Evolutionary conservation across 2,329 filamentous ascomycete species (phyloP), one percentile per base, ranked within the genome.

Genomic region (Cercospora sp.): DNA sequence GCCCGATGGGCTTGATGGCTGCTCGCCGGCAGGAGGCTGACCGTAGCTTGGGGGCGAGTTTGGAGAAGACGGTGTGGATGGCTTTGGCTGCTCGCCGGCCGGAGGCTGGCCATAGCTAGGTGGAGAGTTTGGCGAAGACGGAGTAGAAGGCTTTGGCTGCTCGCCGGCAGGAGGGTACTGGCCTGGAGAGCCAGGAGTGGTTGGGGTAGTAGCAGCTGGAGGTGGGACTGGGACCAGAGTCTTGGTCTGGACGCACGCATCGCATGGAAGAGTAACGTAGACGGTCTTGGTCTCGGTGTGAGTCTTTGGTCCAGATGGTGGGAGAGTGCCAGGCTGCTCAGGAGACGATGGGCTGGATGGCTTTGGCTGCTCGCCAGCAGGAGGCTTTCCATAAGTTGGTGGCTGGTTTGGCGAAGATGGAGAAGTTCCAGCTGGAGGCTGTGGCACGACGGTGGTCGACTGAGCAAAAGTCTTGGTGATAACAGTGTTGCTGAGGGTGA

Each of bases 401-500:
- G n/a, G n/a, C 33, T 16, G 13, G 33, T 40, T 40, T 40, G 33
- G 33, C 0, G 13, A 16, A 2, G 55, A 33, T 20, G 63, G 48
- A 26, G 59, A 23, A 12, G 64, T 66, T 18, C 45, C 33, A 18
- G 48, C 64, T 8, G 62, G 45, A 8, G 66, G 45, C 26, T 57
- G 36, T 62, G 64, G 62, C 31, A 63, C 59, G 3, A 68, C 59
- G 36, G 66, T 68, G 31, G 66, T 68, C 5, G 57, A 60, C 48
- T 53, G 40, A 28, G 66, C 65, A 31, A 60, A 65, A n/a, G 68
- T 69, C 65, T 68, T 55, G 31, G 68, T 69, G 63, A 61, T 58
- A 6, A 64, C 51, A 23, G 40, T 63, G 63, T 60, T 68, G 71
- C 77, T 78, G 71, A 81, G 72, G 55, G 81, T 82, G 69, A 82